phyloP scores from a whole-genome alignment of 2,329 filamentous ascomycete species.

The Pseudocercospora ulei region DNA sequence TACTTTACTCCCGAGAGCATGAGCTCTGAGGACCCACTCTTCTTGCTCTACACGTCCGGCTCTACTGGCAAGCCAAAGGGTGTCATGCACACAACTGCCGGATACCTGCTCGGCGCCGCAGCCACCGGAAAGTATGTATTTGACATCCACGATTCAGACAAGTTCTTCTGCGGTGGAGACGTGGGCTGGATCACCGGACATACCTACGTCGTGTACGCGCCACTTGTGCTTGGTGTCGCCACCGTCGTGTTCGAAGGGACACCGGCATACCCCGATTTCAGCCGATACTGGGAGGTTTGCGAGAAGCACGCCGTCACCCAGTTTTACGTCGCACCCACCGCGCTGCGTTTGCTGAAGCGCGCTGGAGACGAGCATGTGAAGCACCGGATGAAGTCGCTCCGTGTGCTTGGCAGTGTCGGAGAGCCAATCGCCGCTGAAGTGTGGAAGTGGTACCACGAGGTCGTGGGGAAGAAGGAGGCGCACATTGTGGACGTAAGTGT shows the following conservation, averaged over 20 bases:
- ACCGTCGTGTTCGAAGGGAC: constrained; percentile 98
- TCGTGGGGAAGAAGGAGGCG: constrained; percentile 83
- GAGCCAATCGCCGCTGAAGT: constrained; percentile 96
- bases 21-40: constrained; percentile 89
- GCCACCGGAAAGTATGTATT: constrained; percentile 97
- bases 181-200: constrained; percentile 99
- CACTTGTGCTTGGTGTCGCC: constrained; percentile 80
- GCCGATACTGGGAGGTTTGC: constrained; percentile 97
- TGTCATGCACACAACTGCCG: constrained; percentile 92
- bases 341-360: constrained; percentile 84
- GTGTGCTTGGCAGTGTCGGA: constrained; percentile 86
- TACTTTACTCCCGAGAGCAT: constrained; percentile 85
- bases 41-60: constrained; percentile 94
- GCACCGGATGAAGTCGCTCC: constrained; percentile 75
- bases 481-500: constrained; percentile 83
- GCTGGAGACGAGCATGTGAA: constrained; percentile 89
- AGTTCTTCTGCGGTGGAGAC: constrained; percentile 95
- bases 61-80: constrained; percentile 98
- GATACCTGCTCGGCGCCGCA: constrained; percentile 88
- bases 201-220: constrained; percentile 96
- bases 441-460: constrained; percentile 99
- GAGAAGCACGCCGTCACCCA: constrained; percentile 91
- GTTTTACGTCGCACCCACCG: constrained; percentile 96
- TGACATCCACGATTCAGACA: constrained; percentile 87
- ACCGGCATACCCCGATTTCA: constrained; percentile 94